Evolutionary conservation across 805 yeast species (phyloP), one percentile per base, ranked within the genome.

Genomic region (Kodamaea kaohsiungensis): DNA sequence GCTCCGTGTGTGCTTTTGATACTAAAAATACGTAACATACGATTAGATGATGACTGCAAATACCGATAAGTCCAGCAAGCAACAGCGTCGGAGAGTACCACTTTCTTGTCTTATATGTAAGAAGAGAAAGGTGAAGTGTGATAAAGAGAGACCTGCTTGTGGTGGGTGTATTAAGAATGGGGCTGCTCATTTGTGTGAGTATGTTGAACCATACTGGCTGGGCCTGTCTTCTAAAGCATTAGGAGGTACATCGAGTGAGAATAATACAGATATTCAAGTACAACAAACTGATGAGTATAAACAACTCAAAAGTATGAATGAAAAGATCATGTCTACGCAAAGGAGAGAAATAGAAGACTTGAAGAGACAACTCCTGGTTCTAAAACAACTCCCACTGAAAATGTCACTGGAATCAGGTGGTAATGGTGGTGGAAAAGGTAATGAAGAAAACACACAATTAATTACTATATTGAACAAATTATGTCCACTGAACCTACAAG

Each of bases 51-150:
- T 19, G 30, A 17, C 46, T 16, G n/a, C 39, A 39, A 46, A 45
- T 39, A 40, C 54, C 54, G 54, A 51, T 46, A 51, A 51, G 50
- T 51, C 54, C 50, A 50, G 37, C 38, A 46, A 30, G 40, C 43
- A 17, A 16, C 48, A 66, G 50, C 62, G 79, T 45, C 66, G 67
- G 46, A 61, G 80, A 25, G 77, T 71, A 1, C 79, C 80, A 2
- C 60, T 75, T 13, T 64, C 77, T 30, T 76, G 80, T 55, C 61
- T 72, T 43, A 70, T 70, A 51, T 76, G 80, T 58, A 68, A 75
- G 54, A 67, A 67, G 46, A 56, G 80, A 12, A 75, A 75, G 59
- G 80, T 76, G 59, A 73, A 72, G 54, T 76, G 80, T 61, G 80
- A 76, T 56, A 73, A 73, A 51, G 68, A 55, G 17, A 64, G 66